Evolutionary conservation across 768 basidiomycete species (phyloP).

Genomic region (Phlebiopsis gigantea): DNA sequence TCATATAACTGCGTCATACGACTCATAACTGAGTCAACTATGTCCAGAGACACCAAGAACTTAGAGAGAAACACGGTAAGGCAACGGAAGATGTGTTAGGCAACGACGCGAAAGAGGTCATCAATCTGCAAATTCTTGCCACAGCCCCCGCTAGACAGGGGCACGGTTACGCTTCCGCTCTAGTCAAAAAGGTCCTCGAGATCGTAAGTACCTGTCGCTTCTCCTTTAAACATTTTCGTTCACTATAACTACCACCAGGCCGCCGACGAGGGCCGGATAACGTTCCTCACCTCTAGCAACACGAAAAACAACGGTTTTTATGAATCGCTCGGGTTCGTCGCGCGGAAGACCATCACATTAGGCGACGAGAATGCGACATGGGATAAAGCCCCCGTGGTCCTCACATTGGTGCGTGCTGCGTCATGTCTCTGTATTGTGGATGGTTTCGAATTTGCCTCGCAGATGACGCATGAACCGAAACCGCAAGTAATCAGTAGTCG

Average conservation of each 20-base stretch:
- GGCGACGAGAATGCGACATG: constrained; percentile 8
- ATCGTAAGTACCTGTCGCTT: background rate
- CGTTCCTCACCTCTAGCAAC: background rate
- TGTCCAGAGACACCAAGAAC: constrained; percentile 2
- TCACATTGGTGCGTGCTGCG: background rate
- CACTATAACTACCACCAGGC: background rate
- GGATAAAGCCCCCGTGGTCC: background rate
- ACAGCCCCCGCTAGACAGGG: constrained; percentile 6
- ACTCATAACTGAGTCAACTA: background rate
- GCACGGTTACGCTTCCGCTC: constrained; percentile 8
- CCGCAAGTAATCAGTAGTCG: background rate
- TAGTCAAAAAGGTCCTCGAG: background rate
- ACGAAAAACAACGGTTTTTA: background rate
- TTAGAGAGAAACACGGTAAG: background rate
- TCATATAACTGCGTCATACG: background rate
- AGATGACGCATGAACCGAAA: background rate
- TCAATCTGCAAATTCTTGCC: background rate
- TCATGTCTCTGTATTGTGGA: background rate
- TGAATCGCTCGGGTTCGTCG: background rate
- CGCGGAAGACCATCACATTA: background rate
- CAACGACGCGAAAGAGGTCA: background rate
- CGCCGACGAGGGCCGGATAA: background rate
- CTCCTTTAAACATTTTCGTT: too few relatives aligned
- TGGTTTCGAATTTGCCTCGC: background rate
- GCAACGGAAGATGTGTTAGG: background rate